Evolutionary conservation across 2,329 filamentous ascomycete species (phyloP), one percentile per base, ranked within the genome.

Genomic region (Phialophora chinensis): DNA sequence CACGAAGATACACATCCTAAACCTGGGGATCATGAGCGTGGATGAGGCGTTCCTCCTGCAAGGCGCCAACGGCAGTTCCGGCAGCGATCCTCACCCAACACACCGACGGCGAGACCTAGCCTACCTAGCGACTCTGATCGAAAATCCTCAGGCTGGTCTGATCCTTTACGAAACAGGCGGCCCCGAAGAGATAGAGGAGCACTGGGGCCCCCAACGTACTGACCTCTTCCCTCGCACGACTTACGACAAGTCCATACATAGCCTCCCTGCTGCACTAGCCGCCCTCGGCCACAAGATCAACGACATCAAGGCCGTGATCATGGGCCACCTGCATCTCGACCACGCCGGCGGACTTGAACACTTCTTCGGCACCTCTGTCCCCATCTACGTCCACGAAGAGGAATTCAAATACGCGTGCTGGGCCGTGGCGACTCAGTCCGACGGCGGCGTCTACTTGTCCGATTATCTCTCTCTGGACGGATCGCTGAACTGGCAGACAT

Each of bases 401-500:
- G 58, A 61, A 23, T 31, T 61, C 7, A 25, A 35, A 7, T 20
- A 52, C 25, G 58, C 58, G 12, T 27, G 14, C 20, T 61, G 58
- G 58, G 14, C 31, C 27, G 12, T 61, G n/a, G 14, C n/a, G 10
- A 61, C 58, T 11, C 25, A 56, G 29, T 29, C n/a, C 17, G 44
- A 49, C 11, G 44, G 44, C 44, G 44, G 44, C 4, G 44, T 49
- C 23, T 49, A 49, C 44, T n/a, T 49, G 11, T n/a, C 44, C 44
- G 44, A 59, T 23, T 33, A 35, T 59, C 23, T 44, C 31, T 11
- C 31, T n/a, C 55, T 44, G 23, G 11, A 23, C 31, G 55, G 44
- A n/a, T 49, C 44, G 7, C 17, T 61, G 58, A 61, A 61, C 17
- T 61, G 58, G 58, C 58, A 61, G 25, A 61, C 58, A 14, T 61